Evolutionary conservation across 1,284 basidiomycete genomes (phyloP).

Genomic region (Ustilago nuda): DNA sequence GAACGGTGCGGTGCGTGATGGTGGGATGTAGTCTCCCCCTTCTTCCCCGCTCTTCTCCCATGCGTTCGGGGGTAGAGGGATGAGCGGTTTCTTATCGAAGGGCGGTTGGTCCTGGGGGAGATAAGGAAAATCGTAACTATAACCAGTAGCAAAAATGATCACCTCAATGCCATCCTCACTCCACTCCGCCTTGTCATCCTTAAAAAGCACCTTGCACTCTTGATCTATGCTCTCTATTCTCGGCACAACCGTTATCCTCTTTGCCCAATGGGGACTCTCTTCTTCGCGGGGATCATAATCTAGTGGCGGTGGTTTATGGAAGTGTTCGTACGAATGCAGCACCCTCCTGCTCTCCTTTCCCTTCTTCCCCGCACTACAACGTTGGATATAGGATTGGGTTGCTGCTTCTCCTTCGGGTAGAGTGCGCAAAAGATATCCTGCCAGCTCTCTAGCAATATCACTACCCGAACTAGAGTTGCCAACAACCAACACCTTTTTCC

Average conservation of each 20-base stretch:
- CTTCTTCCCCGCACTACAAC: neutral
- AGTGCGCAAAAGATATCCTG: constrained; percentile 52
- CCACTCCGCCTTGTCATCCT: constrained; percentile 6
- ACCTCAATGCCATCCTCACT: constrained; percentile 43
- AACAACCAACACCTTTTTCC: constrained; percentile 71
- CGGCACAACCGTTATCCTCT: constrained; percentile 58
- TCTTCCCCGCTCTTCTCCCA: neutral
- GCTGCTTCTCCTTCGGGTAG: constrained; percentile 34
- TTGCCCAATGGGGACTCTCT: constrained; percentile 53
- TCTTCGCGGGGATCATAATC: constrained; percentile 63
- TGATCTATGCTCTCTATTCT: constrained; percentile 36
- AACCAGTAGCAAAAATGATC: constrained; percentile 68
- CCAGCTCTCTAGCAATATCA: constrained; percentile 72
- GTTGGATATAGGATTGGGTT: constrained; percentile 21
- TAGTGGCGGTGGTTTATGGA: constrained; percentile 55
- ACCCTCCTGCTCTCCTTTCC: constrained; percentile 20
- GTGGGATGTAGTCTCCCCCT: constrained; percentile 21
- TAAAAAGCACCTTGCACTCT: constrained; percentile 24
- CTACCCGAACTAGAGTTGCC: constrained; percentile 73
- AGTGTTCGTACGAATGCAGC: constrained; percentile 51
- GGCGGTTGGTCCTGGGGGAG: constrained; percentile 38
- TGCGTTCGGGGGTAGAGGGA: constrained; percentile 6
- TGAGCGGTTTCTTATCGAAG: constrained; percentile 37
- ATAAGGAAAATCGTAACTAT: constrained; percentile 55
- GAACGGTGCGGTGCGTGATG: constrained; percentile 16